phyloP scores from a whole-genome alignment of 2,329 filamentous ascomycete species.

The Colletotrichum lentis region DNA sequence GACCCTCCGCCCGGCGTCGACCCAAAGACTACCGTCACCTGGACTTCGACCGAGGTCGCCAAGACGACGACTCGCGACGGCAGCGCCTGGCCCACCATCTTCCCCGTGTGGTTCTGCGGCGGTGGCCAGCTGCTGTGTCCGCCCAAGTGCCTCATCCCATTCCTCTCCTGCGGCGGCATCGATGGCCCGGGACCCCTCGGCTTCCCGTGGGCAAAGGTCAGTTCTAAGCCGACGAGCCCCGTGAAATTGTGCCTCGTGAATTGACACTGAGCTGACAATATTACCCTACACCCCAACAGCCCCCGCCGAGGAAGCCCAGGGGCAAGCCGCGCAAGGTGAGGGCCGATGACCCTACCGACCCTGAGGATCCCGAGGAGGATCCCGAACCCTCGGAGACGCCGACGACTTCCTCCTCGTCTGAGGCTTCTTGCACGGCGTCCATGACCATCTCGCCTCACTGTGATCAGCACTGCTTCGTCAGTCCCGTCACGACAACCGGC shows the following conservation, averaged over 20 bases:
- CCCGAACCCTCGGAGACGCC: conserved; percentile 14
- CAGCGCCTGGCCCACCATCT: conserved; percentile 8
- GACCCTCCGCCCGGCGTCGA: background rate
- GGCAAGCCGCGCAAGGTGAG: conserved; percentile 17
- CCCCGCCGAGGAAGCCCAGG: background rate
- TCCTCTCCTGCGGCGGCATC: conserved; percentile 6
- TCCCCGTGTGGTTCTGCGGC: conserved; percentile 20
- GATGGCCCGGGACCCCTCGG: conserved; percentile 10
- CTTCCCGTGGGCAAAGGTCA: conserved; percentile 45
- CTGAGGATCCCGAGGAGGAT: conserved; percentile 17
- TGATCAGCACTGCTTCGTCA: conserved; percentile 19
- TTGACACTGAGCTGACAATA: background rate
- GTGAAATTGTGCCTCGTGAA: too few species aligned
- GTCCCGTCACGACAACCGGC: conserved; percentile 1
- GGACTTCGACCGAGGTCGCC: conserved; percentile 15
- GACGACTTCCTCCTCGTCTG: conserved; percentile 1
- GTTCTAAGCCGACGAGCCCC: too few species aligned
- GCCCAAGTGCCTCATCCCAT: conserved; percentile 18
- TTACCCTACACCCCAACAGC: background rate
- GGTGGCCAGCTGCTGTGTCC: conserved; percentile 12
- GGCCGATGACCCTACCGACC: conserved; percentile 4
- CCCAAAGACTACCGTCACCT: background rate
- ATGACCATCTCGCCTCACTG: conserved; percentile 29
- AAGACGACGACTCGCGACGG: conserved; percentile 16
- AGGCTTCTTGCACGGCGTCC: conserved; percentile 23